A percentile compares a stretch with the other conserved stretches of the same genome.
Conservation (phyloP, 257 asterid species). For the Solanum rostratum region DNA sequence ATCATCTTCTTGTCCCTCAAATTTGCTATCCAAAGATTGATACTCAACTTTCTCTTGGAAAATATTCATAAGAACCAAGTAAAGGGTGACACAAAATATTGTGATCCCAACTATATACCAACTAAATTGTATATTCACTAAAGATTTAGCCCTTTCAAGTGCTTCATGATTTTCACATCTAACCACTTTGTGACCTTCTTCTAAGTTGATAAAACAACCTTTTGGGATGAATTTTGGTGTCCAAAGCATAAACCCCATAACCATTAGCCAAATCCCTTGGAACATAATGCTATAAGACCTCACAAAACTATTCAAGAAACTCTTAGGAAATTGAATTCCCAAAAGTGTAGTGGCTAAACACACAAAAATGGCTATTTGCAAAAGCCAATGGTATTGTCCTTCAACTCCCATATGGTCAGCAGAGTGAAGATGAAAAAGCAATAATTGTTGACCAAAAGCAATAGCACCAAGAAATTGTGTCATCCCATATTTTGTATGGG, state of each 20-base stretch:
- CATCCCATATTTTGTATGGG: constrained; percentile 26
- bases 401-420: constrained; percentile 75
- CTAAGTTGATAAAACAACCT: constrained; percentile 41
- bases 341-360: constrained; percentile 33
- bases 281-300: constrained; percentile 39
- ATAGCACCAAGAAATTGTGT: constrained; percentile 43
- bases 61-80: constrained; percentile 19
- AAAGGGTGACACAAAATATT: constrained; percentile 20
- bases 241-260: constrained; percentile 71
- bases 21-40: constrained; percentile 14
- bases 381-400: constrained; percentile 77
- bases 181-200: constrained; percentile 30
- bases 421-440: constrained; percentile 73
- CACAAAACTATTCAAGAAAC: constrained; percentile 52
- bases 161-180: constrained; percentile 42
- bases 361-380: constrained; percentile 40
- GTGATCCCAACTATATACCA: constrained; percentile 38
- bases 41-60: constrained; percentile 37
- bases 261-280: constrained; percentile 78
- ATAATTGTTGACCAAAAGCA: constrained; percentile 60
- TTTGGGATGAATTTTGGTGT: constrained; percentile 38
- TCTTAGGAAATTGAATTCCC: constrained; percentile 26
- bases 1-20: constrained; percentile 18
- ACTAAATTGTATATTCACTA: constrained; percentile 61
- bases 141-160: constrained; percentile 52